These are phyloP conservation scores for Citrus hindsii DNA, from an alignment of 345 rosid species.

Conservation along the genomic window DNA sequence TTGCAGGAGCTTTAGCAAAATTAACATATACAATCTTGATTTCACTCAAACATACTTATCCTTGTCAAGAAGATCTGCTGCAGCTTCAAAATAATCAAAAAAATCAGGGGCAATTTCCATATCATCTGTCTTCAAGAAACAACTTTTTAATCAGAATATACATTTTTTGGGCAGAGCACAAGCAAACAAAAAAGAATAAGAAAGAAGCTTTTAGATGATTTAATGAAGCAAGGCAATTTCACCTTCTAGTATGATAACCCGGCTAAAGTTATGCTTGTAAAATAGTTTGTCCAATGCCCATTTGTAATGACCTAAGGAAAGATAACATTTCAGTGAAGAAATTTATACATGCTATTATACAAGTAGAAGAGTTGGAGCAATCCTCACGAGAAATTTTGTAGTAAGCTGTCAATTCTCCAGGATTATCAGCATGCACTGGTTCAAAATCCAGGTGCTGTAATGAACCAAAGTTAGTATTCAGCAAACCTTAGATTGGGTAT, in stretches of 20 bases:
- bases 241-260: conserved; percentile 96
- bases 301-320: conserved; percentile 73
- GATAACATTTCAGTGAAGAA: conserved; percentile 19
- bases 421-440: conserved; percentile 78
- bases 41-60: conserved; percentile 62
- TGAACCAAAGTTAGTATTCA: conserved; percentile 15
- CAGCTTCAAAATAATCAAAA: conserved; percentile 96
- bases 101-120: conserved; percentile 98
- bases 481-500: neutral
- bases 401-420: conserved; percentile 90
- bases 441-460: conserved; percentile 78
- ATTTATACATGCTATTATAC: conserved; percentile 8
- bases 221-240: conserved; percentile 11
- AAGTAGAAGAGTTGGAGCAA: conserved; percentile 21
- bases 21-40: conserved; percentile 1
- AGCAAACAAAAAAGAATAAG: neutral
- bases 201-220: neutral
- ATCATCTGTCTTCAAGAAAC: conserved; percentile 70
- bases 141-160: conserved; percentile 18
- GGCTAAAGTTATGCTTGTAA: conserved; percentile 73
- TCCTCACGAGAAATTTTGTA: conserved; percentile 85
- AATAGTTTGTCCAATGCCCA: conserved; percentile 95
- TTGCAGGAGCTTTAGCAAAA: neutral
- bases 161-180: neutral
- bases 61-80: conserved; percentile 80